phyloP scores from a whole-genome alignment of 306 rosid genomes.

The Coriaria nepalensis region DNA sequence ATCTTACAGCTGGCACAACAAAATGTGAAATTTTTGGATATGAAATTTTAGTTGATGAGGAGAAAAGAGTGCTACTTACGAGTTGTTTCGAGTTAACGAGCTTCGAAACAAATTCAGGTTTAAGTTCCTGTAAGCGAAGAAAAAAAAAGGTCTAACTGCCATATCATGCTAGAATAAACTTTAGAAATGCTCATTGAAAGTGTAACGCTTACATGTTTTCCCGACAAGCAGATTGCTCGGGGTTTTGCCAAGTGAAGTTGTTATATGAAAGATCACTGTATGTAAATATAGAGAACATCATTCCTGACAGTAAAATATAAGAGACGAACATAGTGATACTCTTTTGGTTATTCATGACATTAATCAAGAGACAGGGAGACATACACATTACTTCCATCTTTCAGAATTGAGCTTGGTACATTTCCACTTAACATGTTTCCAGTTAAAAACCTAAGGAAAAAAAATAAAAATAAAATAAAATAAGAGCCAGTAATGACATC shows the following conservation, averaged over 20 bases:
- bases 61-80: conserved; percentile 32
- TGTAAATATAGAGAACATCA: conserved; percentile 12
- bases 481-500: not conserved
- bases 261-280: conserved; percentile 90
- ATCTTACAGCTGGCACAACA: not conserved
- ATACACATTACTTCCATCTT: conserved; percentile 58
- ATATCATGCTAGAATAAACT: conserved; percentile 6
- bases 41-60: not conserved
- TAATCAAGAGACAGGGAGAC: conserved; percentile 20
- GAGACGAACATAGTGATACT: not conserved
- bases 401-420: conserved; percentile 49
- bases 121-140: conserved; percentile 42
- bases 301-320: not conserved
- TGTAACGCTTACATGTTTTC: conserved; percentile 33
- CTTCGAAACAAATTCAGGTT: conserved; percentile 60
- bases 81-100: conserved; percentile 27
- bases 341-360: not conserved
- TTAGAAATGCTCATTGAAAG: conserved; percentile 3
- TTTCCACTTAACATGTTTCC: conserved; percentile 58
- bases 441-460: conserved; percentile 52
- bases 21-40: conserved; percentile 7
- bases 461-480: conserved; percentile 12
- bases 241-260: conserved; percentile 63
- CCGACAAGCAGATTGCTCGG: conserved; percentile 40
- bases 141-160: conserved; percentile 13